Percentiles rank a stretch among this genome's conserved stretches.
Evolutionary conservation across 1,139 yeast genomes (phyloP).

Genomic region (Ogataea hybrid): DNA sequence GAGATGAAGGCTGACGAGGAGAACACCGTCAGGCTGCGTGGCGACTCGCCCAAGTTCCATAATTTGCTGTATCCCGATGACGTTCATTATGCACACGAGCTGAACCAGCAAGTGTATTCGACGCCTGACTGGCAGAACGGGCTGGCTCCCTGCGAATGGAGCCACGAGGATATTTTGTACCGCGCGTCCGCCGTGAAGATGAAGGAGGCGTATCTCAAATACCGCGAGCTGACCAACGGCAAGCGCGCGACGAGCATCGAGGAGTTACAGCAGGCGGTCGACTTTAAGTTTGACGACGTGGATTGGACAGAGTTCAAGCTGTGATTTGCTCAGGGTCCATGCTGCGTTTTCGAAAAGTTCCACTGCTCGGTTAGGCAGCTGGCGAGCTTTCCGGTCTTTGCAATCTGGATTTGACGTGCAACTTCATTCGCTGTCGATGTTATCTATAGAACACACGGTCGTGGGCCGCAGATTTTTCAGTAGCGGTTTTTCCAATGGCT

Average conservation of each 20-base stretch:
- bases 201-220: slow-evolving; percentile 39
- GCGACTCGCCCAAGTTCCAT: slow-evolving; percentile 44
- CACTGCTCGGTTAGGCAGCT: neutral
- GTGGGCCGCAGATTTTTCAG: neutral
- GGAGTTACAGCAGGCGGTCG: slow-evolving; percentile 33
- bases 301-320: slow-evolving; percentile 9
- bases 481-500: neutral
- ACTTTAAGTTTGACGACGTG: slow-evolving; percentile 13
- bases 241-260: slow-evolving; percentile 34
- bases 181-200: slow-evolving; percentile 37
- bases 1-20: slow-evolving; percentile 42
- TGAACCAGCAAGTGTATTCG: slow-evolving; percentile 37
- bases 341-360: too few species aligned
- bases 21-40: slow-evolving; percentile 35
- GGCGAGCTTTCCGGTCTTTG: neutral
- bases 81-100: slow-evolving; percentile 41
- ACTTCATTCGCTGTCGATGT: neutral
- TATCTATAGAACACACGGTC: neutral
- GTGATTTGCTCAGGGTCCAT: neutral
- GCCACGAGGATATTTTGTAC: slow-evolving; percentile 35
- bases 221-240: slow-evolving; percentile 34
- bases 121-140: slow-evolving; percentile 32
- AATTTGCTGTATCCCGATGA: slow-evolving; percentile 47
- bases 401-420: neutral
- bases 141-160: slow-evolving; percentile 40